These are phyloP conservation scores for Pestalotiopsis sp. DNA, from an alignment of 2,329 filamentous ascomycete species.

Conservation along the genomic window DNA sequence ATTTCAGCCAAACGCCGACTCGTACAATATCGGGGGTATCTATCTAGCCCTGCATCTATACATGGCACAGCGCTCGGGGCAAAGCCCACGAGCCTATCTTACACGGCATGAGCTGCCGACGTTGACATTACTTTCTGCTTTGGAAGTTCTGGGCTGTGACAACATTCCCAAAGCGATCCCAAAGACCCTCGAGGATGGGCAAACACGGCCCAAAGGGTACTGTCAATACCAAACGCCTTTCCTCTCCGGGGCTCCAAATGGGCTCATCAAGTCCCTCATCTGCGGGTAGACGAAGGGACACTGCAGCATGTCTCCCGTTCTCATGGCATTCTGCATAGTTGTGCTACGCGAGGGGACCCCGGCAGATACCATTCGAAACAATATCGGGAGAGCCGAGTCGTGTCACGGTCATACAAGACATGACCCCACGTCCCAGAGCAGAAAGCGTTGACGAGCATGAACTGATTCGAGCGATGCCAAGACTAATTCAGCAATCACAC, in stretches of 20 bases:
- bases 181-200: neutral
- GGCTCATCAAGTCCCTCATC: slow-evolving; percentile 14
- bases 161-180: neutral
- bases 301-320: slow-evolving; percentile 18
- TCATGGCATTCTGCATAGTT: slow-evolving; percentile 19
- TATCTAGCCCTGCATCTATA: neutral
- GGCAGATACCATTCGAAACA: slow-evolving; percentile 23
- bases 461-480: slow-evolving; percentile 21
- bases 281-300: slow-evolving; percentile 25
- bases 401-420: slow-evolving; percentile 31
- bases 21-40: neutral
- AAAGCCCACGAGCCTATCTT: neutral
- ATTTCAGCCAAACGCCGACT: neutral
- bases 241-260: neutral
- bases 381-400: slow-evolving; percentile 22
- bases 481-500: slow-evolving; percentile 54
- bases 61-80: neutral
- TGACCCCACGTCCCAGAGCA: slow-evolving; percentile 35
- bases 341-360: slow-evolving; percentile 22
- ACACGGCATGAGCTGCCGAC: neutral
- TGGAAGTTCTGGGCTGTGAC: neutral
- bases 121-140: neutral
- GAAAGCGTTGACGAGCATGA: slow-evolving; percentile 41
- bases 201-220: neutral
- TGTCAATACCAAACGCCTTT: neutral